Evolutionary conservation across 202 grass and related monocot species (phyloP).

Genomic region (Schoenoplectus triqueter): DNA sequence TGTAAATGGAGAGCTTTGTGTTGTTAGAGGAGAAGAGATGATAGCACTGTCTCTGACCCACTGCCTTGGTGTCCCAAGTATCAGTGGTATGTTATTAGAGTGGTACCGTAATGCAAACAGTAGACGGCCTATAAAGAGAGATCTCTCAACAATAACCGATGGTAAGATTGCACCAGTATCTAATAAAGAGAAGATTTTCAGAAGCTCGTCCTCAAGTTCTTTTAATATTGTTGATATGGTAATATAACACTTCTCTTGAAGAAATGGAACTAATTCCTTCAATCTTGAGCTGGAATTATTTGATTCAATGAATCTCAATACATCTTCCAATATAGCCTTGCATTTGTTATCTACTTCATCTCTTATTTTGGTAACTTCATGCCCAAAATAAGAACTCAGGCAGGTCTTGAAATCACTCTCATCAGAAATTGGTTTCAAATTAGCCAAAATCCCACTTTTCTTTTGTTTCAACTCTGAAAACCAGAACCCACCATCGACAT

Average conservation of each 20-base stretch:
- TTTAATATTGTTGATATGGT: slow-evolving; percentile 68
- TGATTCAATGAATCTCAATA: slow-evolving; percentile 89
- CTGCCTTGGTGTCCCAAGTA: slow-evolving; percentile 84
- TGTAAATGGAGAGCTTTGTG: slow-evolving; percentile 61
- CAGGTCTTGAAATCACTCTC: slow-evolving; percentile 91
- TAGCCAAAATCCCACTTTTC: slow-evolving; percentile 78
- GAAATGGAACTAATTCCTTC: slow-evolving; percentile 82
- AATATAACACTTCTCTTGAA: slow-evolving; percentile 90
- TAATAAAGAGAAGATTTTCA: slow-evolving; percentile 67
- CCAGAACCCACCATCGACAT: slow-evolving; percentile 64
- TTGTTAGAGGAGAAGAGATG: slow-evolving; percentile 60
- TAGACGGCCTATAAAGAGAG: slow-evolving; percentile 84
- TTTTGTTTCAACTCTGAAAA: slow-evolving; percentile 88
- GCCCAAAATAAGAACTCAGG: slow-evolving; percentile 70
- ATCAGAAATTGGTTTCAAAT: slow-evolving; percentile 75
- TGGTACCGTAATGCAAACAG: slow-evolving; percentile 90
- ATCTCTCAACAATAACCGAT: slow-evolving; percentile 78
- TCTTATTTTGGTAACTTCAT: slow-evolving; percentile 79
- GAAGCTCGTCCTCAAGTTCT: slow-evolving; percentile 75
- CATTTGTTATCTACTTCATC: slow-evolving; percentile 92
- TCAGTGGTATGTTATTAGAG: slow-evolving; percentile 86
- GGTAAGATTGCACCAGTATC: slow-evolving; percentile 48
- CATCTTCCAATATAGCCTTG: slow-evolving; percentile 83
- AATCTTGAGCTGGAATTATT: slow-evolving; percentile 81
- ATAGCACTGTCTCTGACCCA: slow-evolving; percentile 74